A percentile compares a stretch with the other conserved stretches of the same genome.
phyloP scores from a whole-genome alignment of 306 rosid species.

The Castanea crenata region DNA sequence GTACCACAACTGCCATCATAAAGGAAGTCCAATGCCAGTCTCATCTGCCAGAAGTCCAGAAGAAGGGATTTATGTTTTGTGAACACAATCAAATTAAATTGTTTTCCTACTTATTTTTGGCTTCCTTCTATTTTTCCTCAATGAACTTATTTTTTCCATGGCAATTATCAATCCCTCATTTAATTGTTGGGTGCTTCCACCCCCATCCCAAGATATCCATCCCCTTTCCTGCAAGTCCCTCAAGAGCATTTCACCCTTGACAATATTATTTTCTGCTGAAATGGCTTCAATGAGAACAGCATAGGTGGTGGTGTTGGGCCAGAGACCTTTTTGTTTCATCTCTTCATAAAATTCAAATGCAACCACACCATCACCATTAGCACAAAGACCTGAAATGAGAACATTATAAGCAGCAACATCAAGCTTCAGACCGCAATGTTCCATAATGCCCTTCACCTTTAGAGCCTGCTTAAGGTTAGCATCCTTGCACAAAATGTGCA shows the following conservation, averaged over 20 bases:
- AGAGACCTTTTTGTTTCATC: constrained; percentile 57
- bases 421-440: constrained; percentile 49
- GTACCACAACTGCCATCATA: background rate
- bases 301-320: constrained; percentile 60
- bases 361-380: constrained; percentile 47
- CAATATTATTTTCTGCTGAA: constrained; percentile 30
- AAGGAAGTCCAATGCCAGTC: background rate
- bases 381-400: constrained; percentile 72
- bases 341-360: constrained; percentile 71
- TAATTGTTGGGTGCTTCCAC: constrained; percentile 28
- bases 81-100: background rate
- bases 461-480: constrained; percentile 54
- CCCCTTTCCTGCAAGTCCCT: constrained; percentile 55
- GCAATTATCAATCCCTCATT: constrained; percentile 42
- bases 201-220: constrained; percentile 38
- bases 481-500: constrained; percentile 56
- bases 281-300: constrained; percentile 45
- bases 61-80: background rate
- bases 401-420: constrained; percentile 61
- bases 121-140: background rate
- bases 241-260: constrained; percentile 46
- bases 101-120: background rate
- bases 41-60: background rate
- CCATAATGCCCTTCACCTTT: constrained; percentile 55
- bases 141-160: background rate